These are phyloP conservation scores for Diplosphaera chodatii DNA, from an alignment of 139 green algal genomes.

Conservation along the genomic window DNA sequence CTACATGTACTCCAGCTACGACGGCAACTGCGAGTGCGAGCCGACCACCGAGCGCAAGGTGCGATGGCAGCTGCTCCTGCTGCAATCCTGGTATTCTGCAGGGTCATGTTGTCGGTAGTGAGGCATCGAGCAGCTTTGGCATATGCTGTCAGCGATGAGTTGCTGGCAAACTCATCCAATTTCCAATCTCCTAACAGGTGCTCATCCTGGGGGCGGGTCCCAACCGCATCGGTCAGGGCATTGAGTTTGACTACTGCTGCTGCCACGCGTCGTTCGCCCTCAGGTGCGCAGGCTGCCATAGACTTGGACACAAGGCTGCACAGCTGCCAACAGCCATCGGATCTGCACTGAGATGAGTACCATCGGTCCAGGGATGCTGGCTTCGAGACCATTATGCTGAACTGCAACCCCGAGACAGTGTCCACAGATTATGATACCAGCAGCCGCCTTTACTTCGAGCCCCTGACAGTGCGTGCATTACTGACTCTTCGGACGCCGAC, in stretches of 20 bases:
- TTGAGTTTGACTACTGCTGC: slow-evolving; percentile 99
- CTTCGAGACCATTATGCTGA: slow-evolving; percentile 99
- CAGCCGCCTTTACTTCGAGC: slow-evolving; percentile 98
- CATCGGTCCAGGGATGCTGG: slow-evolving; percentile 52
- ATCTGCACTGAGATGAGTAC: no score
- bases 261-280: slow-evolving; percentile 97
- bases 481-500: no score
- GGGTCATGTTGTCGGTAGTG: no score
- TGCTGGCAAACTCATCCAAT: no score
- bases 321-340: no score
- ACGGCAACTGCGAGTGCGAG: slow-evolving; percentile 78
- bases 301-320: no score
- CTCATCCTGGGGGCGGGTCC: slow-evolving; percentile 98
- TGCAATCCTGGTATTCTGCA: no score
- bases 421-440: slow-evolving; percentile 98
- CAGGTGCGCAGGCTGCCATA: slow-evolving; percentile 12
- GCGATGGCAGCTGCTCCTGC: not conserved
- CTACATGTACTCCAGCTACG: slow-evolving; percentile 94
- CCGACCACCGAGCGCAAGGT: slow-evolving; percentile 68
- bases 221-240: slow-evolving; percentile 99
- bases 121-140: no score
- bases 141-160: no score
- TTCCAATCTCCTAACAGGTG: slow-evolving; percentile 44
- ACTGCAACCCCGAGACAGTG: slow-evolving; percentile 99
- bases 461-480: slow-evolving; percentile 66